Conservation (phyloP, 2,329 filamentous ascomycete species). For the Pseudocercospora ulei region DNA sequence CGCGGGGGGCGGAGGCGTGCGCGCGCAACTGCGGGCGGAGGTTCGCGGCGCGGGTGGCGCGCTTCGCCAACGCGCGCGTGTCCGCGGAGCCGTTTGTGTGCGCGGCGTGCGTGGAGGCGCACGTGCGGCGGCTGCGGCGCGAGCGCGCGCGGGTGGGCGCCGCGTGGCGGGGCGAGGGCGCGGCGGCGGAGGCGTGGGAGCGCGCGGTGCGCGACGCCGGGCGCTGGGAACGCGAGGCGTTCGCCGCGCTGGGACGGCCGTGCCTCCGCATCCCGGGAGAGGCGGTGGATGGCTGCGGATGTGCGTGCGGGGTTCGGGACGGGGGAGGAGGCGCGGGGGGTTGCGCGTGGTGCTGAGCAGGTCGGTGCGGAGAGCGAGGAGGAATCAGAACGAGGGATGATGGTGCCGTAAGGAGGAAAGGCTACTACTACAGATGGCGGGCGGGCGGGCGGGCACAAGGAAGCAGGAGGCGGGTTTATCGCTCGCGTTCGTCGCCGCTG, state of each 20-base stretch:
- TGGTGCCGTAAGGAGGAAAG: no score
- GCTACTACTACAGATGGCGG: not conserved
- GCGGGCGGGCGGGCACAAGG: not conserved
- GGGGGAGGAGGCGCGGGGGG: not conserved
- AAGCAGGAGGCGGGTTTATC: not conserved
- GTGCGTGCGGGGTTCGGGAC: no score
- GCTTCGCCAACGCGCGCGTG: conserved; percentile 11
- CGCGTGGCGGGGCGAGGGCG: conserved; percentile 8
- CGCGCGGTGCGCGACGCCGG: conserved; percentile 17
- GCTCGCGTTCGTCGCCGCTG: conserved; percentile 30
- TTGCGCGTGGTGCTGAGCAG: no score
- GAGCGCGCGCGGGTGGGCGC: conserved; percentile 14
- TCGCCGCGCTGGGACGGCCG: conserved; percentile 14
- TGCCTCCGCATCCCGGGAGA: conserved; percentile 16
- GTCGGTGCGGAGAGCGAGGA: no score
- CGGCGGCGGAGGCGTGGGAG: conserved; percentile 10
- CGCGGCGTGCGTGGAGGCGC: conserved; percentile 16
- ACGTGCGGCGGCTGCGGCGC: conserved; percentile 11
- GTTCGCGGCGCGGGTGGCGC: conserved; percentile 2
- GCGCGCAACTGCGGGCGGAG: conserved; percentile 18
- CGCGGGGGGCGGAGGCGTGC: conserved; percentile 13
- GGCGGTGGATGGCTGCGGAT: no score
- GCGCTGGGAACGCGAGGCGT: conserved; percentile 13
- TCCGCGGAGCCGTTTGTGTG: conserved; percentile 17
- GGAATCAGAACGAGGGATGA: no score